Evolutionary conservation across 2,329 filamentous ascomycete genomes (phyloP).

Genomic region (Fusarium austroafricanum): DNA sequence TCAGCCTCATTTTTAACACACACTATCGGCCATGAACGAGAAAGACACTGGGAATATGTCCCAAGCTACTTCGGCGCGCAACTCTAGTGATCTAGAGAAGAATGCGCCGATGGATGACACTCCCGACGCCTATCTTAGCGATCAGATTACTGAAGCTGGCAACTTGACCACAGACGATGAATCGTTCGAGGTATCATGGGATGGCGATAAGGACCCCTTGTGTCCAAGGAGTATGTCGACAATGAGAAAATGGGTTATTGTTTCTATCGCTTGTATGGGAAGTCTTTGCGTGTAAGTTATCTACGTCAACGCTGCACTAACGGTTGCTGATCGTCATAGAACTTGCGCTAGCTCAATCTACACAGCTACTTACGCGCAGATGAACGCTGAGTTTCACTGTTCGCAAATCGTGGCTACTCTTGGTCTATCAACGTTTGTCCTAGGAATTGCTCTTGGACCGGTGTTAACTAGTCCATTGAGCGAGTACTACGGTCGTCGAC

Average conservation of each 20-base stretch:
- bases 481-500: conserved; percentile 78
- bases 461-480: conserved; percentile 69
- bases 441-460: conserved; percentile 69
- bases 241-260: conserved; percentile 29
- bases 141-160: conserved; percentile 22
- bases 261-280: conserved; percentile 29
- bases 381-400: conserved; percentile 29
- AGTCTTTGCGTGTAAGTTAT: conserved; percentile 30
- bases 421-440: conserved; percentile 36
- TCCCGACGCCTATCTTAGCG: conserved; percentile 3
- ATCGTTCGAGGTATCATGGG: conserved; percentile 15
- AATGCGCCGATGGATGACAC: neutral
- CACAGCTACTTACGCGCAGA: conserved; percentile 40
- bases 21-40: neutral
- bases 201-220: conserved; percentile 26
- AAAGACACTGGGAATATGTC: neutral
- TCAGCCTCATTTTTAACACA: too few species aligned
- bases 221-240: conserved; percentile 27
- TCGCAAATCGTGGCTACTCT: conserved; percentile 19
- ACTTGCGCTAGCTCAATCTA: conserved; percentile 87
- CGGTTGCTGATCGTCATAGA: conserved; percentile 53
- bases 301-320: accelerated
- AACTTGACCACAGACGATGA: neutral
- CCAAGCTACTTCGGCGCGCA: neutral
- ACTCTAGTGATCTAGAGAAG: conserved; percentile 2